A percentile compares a stretch with the other conserved stretches of the same genome.
These are phyloP conservation scores for Scleroderma bovista DNA, from an alignment of 768 basidiomycete genomes.

Conservation along the genomic window DNA sequence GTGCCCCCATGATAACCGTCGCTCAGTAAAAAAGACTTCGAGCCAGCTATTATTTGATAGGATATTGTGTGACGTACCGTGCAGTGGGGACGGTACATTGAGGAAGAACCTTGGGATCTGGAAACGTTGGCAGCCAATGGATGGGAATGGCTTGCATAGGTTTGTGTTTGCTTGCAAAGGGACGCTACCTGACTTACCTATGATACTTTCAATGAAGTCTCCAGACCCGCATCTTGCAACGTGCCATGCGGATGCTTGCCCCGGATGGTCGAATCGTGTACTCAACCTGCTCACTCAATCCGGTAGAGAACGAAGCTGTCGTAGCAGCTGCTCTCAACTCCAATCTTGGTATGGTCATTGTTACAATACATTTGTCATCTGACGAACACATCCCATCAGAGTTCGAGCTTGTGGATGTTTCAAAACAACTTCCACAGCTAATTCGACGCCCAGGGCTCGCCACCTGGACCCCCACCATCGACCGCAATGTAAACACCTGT, in stretches of 20 bases:
- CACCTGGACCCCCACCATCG: conserved; percentile 71
- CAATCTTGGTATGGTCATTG: conserved; percentile 51
- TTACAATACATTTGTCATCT: background rate
- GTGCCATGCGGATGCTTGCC: conserved; percentile 86
- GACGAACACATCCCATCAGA: conserved; percentile 32
- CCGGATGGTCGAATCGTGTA: conserved; percentile 88
- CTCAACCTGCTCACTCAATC: conserved; percentile 96
- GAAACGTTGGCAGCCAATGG: conserved; percentile 84
- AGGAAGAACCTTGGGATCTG: conserved; percentile 95
- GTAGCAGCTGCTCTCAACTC: conserved; percentile 75
- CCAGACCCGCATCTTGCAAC: conserved; percentile 86
- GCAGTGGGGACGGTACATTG: conserved; percentile 94
- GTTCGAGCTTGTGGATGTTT: conserved; percentile 77
- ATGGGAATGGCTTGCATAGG: conserved; percentile 90
- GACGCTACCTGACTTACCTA: conserved; percentile 3
- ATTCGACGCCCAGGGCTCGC: conserved; percentile 70
- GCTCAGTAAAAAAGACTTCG: conserved; percentile 32
- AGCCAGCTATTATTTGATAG: conserved; percentile 78
- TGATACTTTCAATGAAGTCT: conserved; percentile 43
- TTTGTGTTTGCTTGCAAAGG: conserved; percentile 29
- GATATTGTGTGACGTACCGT: conserved; percentile 95
- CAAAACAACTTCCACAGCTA: conserved; percentile 64
- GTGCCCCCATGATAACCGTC: conserved; percentile 17
- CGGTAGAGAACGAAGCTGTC: conserved; percentile 96
- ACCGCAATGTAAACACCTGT: conserved; percentile 43